These are phyloP conservation scores for Craspedostauros australis DNA, from an alignment of 108 stramenopile species.

Conservation along the genomic window DNA sequence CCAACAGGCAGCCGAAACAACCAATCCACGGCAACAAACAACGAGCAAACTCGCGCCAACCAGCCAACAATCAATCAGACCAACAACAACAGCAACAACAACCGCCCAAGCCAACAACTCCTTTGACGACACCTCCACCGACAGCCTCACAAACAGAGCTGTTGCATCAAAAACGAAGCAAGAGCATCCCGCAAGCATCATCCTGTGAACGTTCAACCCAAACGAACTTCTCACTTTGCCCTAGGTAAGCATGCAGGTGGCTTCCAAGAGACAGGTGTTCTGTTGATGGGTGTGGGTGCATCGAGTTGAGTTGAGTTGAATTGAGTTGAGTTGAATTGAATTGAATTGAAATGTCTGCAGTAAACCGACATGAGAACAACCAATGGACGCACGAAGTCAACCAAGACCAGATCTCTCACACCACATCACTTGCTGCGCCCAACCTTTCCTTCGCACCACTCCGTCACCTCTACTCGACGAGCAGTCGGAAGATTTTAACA, in stretches of 20 bases:
- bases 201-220: too few relatives aligned
- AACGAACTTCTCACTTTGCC: slow-evolving; percentile 53
- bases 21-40: too few relatives aligned
- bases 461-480: neutral
- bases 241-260: slow-evolving; percentile 28
- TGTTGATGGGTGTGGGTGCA: neutral
- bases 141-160: too few relatives aligned
- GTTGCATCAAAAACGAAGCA: too few relatives aligned
- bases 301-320: neutral
- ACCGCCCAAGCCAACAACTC: too few relatives aligned
- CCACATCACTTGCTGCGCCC: neutral
- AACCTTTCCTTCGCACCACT: neutral
- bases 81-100: too few relatives aligned
- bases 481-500: slow-evolving; percentile 43
- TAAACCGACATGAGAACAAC: neutral
- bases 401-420: neutral
- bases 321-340: neutral
- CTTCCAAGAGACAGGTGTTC: neutral
- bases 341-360: neutral
- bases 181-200: too few relatives aligned
- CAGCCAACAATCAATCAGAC: too few relatives aligned
- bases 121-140: too few relatives aligned
- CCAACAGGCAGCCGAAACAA: too few relatives aligned
- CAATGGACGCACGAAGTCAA: neutral
- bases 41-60: too few relatives aligned